Conservation (phyloP, 805 yeast species). For the Lachancea waltii region DNA sequence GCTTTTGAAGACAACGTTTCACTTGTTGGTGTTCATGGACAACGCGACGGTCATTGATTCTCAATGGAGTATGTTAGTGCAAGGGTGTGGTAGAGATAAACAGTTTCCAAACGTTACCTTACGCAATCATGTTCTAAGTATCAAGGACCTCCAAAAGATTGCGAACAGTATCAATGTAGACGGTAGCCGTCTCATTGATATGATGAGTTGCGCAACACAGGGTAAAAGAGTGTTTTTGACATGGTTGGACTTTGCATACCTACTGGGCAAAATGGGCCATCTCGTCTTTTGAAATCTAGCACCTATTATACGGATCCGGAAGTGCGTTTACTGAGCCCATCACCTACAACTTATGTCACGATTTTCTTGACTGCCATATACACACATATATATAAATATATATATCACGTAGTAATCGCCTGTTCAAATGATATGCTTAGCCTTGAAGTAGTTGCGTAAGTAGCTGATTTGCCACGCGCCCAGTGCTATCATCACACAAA, state of each 20-base stretch:
- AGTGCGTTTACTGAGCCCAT: too few relatives aligned
- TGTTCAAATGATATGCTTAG: slow-evolving; percentile 62
- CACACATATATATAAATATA: neutral
- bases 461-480: slow-evolving; percentile 93
- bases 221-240: slow-evolving; percentile 34
- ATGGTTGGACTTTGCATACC: slow-evolving; percentile 42
- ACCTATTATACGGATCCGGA: too few relatives aligned
- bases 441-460: slow-evolving; percentile 85
- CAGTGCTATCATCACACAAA: slow-evolving; percentile 62
- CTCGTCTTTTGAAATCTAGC: slow-evolving; percentile 22
- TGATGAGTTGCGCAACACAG: slow-evolving; percentile 40
- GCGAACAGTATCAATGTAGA: slow-evolving; percentile 32
- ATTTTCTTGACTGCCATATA: too few relatives aligned
- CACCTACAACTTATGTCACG: too few relatives aligned
- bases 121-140: slow-evolving; percentile 26
- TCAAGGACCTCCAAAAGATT: slow-evolving; percentile 35
- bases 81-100: slow-evolving; percentile 21
- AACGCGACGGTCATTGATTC: slow-evolving; percentile 34
- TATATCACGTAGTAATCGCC: neutral
- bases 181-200: slow-evolving; percentile 34
- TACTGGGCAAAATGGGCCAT: slow-evolving; percentile 44
- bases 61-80: slow-evolving; percentile 37
- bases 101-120: slow-evolving; percentile 19
- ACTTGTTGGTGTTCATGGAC: slow-evolving; percentile 36
- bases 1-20: slow-evolving; percentile 36